Evolutionary conservation across 2,329 filamentous ascomycete genomes (phyloP).

Genomic region (Bipolaris victoriae): DNA sequence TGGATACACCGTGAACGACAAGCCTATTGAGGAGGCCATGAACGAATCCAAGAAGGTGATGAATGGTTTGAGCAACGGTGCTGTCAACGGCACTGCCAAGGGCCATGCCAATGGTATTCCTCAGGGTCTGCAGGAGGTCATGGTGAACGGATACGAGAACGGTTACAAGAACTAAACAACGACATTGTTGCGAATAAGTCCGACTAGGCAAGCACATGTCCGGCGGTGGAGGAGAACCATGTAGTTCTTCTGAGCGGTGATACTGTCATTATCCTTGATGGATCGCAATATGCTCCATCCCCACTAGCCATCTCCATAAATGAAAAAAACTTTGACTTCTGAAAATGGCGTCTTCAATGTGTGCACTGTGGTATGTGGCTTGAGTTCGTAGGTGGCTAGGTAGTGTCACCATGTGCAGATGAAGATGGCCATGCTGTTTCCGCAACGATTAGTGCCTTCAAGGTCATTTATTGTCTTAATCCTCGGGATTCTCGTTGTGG

Average conservation of each 20-base stretch:
- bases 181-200: constrained; percentile 19
- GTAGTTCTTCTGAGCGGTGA: constrained; percentile 10
- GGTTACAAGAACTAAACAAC: constrained; percentile 39
- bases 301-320: constrained; percentile 11
- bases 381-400: neutral
- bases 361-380: neutral
- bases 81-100: constrained; percentile 29
- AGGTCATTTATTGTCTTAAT: neutral
- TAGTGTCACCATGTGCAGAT: neutral
- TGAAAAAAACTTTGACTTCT: constrained; percentile 6
- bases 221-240: constrained; percentile 7
- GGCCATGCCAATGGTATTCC: constrained; percentile 28
- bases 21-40: constrained; percentile 45
- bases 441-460: no score
- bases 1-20: constrained; percentile 60
- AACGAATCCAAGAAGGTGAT: constrained; percentile 26
- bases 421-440: neutral
- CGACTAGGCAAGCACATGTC: constrained; percentile 22
- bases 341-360: neutral
- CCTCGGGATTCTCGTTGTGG: neutral
- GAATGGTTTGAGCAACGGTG: constrained; percentile 34
- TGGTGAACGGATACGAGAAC: constrained; percentile 42
- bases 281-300: constrained; percentile 5
- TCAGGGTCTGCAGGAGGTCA: constrained; percentile 30
- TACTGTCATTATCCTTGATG: constrained; percentile 4